Conservation (phyloP, 228 moss, liverwort and hornwort genomes). For the Sphagnum fallax region DNA sequence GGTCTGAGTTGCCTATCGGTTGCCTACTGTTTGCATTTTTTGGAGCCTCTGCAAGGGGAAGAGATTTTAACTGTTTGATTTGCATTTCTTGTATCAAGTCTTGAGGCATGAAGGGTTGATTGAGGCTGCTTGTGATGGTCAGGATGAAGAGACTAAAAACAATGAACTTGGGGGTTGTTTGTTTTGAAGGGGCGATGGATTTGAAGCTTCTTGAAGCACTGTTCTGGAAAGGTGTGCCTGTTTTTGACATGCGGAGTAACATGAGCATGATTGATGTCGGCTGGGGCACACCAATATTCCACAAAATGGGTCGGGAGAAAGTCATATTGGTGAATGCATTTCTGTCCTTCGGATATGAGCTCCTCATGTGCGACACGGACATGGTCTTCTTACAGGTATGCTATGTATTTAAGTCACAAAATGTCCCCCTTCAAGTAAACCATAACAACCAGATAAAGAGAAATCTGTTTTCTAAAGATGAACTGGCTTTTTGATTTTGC, state of each 20-base stretch:
- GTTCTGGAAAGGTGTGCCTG: slow-evolving; percentile 85
- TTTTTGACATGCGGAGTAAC: slow-evolving; percentile 86
- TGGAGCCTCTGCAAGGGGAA: no score
- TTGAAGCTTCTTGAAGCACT: slow-evolving; percentile 70
- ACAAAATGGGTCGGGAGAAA: slow-evolving; percentile 98
- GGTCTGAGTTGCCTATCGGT: no score
- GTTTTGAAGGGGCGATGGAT: slow-evolving; percentile 78
- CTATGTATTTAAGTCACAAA: background rate
- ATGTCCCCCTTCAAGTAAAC: no score
- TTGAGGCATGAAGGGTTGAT: background rate
- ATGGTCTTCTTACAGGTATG: slow-evolving; percentile 81
- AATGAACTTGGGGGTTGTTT: background rate
- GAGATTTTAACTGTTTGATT: background rate
- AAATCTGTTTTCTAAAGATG: no score
- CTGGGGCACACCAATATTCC: slow-evolving; percentile 88
- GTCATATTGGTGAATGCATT: slow-evolving; percentile 90
- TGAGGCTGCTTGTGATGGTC: background rate
- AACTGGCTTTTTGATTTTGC: no score
- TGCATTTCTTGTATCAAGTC: background rate
- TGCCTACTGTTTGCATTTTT: no score
- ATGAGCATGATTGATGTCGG: slow-evolving; percentile 92
- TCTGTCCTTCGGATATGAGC: slow-evolving; percentile 65
- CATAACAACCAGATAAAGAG: no score
- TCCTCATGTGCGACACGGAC: slow-evolving; percentile 95
- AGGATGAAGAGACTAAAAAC: background rate